These are phyloP conservation scores for Fusarium circinatum DNA, from an alignment of 2,329 filamentous ascomycete species.

Conservation along the genomic window DNA sequence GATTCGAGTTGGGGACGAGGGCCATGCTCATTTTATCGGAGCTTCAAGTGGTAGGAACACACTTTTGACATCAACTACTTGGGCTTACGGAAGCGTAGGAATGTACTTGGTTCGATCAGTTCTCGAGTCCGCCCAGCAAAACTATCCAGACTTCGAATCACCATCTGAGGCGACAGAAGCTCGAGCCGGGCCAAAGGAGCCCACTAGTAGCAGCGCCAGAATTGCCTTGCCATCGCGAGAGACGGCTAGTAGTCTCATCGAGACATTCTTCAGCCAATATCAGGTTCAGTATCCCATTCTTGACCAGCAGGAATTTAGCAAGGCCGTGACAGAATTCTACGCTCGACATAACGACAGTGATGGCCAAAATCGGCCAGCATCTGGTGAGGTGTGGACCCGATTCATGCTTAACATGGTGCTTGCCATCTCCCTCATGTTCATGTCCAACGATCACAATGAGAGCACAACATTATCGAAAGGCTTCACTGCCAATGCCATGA, in stretches of 20 bases:
- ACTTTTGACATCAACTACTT: rapidly evolving
- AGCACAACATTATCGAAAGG: not conserved
- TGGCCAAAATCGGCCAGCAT: rapidly evolving
- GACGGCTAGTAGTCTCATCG: not conserved
- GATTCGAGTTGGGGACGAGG: not conserved
- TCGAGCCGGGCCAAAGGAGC: not conserved
- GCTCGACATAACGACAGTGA: not conserved
- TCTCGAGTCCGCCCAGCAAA: slow-evolving; percentile 9
- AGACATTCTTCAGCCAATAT: slow-evolving; percentile 5
- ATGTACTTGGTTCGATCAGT: slow-evolving; percentile 18
- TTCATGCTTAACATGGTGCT: slow-evolving; percentile 24
- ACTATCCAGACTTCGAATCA: slow-evolving; percentile 3
- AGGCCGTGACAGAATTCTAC: not conserved
- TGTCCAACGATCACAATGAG: slow-evolving; percentile 1
- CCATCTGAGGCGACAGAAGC: not conserved
- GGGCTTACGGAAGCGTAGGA: not conserved
- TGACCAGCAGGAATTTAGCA: not conserved
- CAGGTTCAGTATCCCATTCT: slow-evolving; percentile 17
- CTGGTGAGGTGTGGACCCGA: not conserved
- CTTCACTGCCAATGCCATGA: slow-evolving; percentile 8
- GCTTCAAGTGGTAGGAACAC: not conserved
- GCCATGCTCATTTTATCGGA: not conserved
- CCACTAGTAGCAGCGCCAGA: not conserved
- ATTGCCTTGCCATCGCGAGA: not conserved
- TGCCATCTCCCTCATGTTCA: slow-evolving; percentile 1